A percentile compares a stretch with the other conserved stretches of the same genome.
Evolutionary conservation across 2,329 filamentous ascomycete genomes (phyloP).

Genomic region (Achaetomium macrosporum): DNA sequence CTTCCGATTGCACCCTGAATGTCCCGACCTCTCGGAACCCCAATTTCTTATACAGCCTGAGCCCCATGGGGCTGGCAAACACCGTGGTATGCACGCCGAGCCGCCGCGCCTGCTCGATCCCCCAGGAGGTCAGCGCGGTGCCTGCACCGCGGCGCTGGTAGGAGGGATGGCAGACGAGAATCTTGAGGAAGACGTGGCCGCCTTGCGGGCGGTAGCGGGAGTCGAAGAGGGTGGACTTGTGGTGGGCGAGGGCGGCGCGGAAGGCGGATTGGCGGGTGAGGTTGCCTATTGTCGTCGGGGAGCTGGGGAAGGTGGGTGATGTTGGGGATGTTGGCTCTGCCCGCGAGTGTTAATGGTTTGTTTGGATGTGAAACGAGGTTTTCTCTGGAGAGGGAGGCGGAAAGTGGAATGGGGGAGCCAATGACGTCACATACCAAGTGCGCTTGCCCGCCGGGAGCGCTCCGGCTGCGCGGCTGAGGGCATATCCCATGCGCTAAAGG

Average conservation of each 20-base stretch:
- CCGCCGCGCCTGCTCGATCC: constrained; percentile 15
- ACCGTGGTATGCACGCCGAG: constrained; percentile 21
- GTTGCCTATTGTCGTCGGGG: constrained; percentile 19
- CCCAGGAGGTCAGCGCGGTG: constrained; percentile 20
- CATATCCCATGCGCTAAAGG: constrained; percentile 23
- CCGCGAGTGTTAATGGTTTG: constrained; percentile 3
- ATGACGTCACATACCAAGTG: constrained; percentile 3
- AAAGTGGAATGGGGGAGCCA: not conserved
- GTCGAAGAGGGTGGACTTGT: constrained; percentile 22
- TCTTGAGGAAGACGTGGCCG: constrained; percentile 24
- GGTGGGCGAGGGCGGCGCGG: constrained; percentile 12
- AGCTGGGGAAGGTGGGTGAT: constrained; percentile 8
- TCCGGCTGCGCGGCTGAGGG: not conserved
- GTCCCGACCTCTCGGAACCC: constrained; percentile 22
- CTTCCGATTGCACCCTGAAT: constrained; percentile 23
- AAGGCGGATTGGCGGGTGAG: constrained; percentile 20
- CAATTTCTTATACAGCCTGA: constrained; percentile 19
- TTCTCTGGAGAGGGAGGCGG: not conserved
- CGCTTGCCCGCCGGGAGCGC: not conserved
- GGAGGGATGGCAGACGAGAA: constrained; percentile 22
- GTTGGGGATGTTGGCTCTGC: constrained; percentile 13
- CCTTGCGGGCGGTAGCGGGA: constrained; percentile 5
- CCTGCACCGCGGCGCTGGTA: constrained; percentile 23
- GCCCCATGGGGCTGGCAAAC: constrained; percentile 25
- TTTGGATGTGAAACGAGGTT: not conserved